These are phyloP conservation scores for Fulvia fulva DNA, from an alignment of 2,329 filamentous ascomycete species.

Conservation along the genomic window DNA sequence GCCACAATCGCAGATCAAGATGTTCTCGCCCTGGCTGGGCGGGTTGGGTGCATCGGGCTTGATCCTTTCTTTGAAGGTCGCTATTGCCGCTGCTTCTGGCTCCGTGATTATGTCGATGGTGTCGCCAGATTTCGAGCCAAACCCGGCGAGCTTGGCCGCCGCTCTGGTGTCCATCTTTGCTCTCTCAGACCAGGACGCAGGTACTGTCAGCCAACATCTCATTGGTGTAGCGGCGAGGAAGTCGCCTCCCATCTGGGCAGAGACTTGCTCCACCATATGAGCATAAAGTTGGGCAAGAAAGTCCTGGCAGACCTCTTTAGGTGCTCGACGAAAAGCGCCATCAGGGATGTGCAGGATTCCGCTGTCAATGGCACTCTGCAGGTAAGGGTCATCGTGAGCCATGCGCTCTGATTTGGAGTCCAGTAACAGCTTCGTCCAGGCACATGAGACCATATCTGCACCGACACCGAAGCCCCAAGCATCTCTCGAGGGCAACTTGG, in stretches of 20 bases:
- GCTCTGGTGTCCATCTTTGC: constrained; percentile 21
- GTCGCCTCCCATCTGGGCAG: constrained; percentile 6
- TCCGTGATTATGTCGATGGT: neutral
- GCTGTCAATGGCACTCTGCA: constrained; percentile 12
- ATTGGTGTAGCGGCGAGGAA: constrained; percentile 18
- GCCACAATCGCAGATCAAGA: constrained; percentile 17
- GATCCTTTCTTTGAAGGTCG: constrained; percentile 12
- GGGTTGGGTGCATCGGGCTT: constrained; percentile 9
- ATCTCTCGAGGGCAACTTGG: constrained; percentile 1
- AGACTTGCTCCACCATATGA: constrained; percentile 9
- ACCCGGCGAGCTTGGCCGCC: constrained; percentile 10
- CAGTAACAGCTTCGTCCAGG: constrained; percentile 18
- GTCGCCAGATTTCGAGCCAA: neutral
- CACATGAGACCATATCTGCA: constrained; percentile 11
- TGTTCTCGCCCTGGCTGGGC: constrained; percentile 9
- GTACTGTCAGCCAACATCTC: constrained; percentile 28
- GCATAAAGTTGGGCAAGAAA: constrained; percentile 7
- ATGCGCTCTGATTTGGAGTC: constrained; percentile 5
- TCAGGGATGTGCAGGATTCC: constrained; percentile 12
- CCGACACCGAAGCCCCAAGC: constrained; percentile 13
- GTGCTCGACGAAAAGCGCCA: neutral
- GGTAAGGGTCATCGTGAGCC: constrained; percentile 10
- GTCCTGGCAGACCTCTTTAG: constrained; percentile 10
- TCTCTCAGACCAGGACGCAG: constrained; percentile 27
- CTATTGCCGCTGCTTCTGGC: neutral